Base-by-base conservation (phyloP, 768 basidiomycete genomes). In the Termitomyces sp. region DNA sequence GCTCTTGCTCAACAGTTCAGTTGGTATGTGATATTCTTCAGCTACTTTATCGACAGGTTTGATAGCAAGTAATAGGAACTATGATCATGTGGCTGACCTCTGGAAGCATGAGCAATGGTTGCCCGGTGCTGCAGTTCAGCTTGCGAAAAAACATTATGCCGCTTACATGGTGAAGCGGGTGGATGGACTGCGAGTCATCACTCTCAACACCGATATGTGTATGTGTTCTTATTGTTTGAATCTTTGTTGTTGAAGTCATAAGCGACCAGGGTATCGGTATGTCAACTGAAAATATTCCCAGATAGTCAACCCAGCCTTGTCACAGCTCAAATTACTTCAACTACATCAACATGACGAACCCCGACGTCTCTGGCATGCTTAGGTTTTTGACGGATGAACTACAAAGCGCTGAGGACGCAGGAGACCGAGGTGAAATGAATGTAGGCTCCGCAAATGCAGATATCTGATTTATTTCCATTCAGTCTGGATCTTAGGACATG, bases 121-220 rank as follows among this genome's bases (percentile, higher is more conserved):
- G 25, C 79, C 82, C 6, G 71, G 79, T 52, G 73, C 78, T 12
- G 81, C 80, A 5, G 80, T 83, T 2, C 66, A 75, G 37, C 70
- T 78, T 34, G 89, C 88, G 0, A 79, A 78, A 41, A 72, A 84
- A 0, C 88, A 91, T 67, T 91, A 90, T 62, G 76, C 84, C 5
- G 89, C 77, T 12, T 91, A 87, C 66, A 86, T 84, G 75, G 86
- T 89, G 23, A 77, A 76, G 60, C 79, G 88, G n/a, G 59, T 64
- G n/a, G 86, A 89, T 52, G 88, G 87, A 7, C 72, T 91, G 17
- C 77, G 88, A 39, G 68, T 91, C 32, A 88, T 91, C 55, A 83
- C 86, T 37, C 68, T 91, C 55, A 89, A 91, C 67, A 90, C 88
- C 16, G 85, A 91, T 65, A 63, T 90, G 53, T 91, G 89, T 87